Base-by-base conservation (phyloP, 2,329 filamentous ascomycete species). In the Ophiostoma tasmaniense region DNA sequence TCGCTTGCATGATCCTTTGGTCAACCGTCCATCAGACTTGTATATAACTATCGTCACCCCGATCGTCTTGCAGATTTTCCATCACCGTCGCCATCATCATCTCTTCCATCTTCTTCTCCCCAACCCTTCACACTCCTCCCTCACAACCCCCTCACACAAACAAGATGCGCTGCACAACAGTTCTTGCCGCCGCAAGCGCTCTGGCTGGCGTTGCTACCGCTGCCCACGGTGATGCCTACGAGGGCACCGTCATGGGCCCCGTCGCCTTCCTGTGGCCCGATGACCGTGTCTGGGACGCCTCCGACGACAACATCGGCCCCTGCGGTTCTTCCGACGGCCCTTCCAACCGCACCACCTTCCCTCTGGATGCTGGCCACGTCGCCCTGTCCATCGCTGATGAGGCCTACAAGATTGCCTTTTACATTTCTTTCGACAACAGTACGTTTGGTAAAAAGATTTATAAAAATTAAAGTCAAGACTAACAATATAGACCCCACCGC, bases 221-320 rank as follows among this genome's bases (percentile, higher is more conserved):
- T 14, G 70, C 66, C 10, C 71, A 72, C 25, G 77, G 77, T 7
- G 70, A 76, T 22, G 74, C 73, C 33, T 70, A 70, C 4, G 73
- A 77, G 67, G 76, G 77, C 13, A 74, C 73, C n/a, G 67, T 74
- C 30, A 85, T 85, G 82, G 84, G 83, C 6, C 83, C 83, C 1
- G 83, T 83, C 17, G 83, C 82, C 28, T 84, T 86, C 73, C 75
- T 86, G 68, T 86, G 84, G 84, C 84, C 84, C 0, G 74, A 77
- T 1, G 80, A 85, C 72, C 79, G 84, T 33, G 75, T 76, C 22
- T 87, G 83, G 83, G 79, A 77, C 52, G 80, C 81, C 50, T 77
- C 77, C 3, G 74, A 79, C 37, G 84, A 86, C 73, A 85, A 85
- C 71, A 80, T 74, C 8, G 79, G 79, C 0, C 84, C 84, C 0